Evolutionary conservation across 2,329 filamentous ascomycete species (phyloP).

Genomic region (Zymoseptoria pseudotritici): DNA sequence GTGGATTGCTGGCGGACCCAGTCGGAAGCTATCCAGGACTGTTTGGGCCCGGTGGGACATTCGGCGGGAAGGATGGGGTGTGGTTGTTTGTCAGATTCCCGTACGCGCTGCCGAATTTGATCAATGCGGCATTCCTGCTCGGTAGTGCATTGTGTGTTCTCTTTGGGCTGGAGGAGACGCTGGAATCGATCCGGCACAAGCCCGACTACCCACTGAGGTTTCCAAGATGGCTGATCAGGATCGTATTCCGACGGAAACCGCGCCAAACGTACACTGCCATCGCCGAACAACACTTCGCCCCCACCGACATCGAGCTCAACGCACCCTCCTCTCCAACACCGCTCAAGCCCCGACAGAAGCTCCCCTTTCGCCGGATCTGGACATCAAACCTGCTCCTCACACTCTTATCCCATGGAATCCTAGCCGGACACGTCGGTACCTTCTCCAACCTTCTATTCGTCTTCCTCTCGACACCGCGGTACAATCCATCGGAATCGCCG

Average conservation of each 20-base stretch:
- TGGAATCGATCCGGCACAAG: conserved; percentile 34
- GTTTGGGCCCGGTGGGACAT: conserved; percentile 52
- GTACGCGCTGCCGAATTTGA: conserved; percentile 61
- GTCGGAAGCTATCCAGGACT: conserved; percentile 52
- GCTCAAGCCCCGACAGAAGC: conserved; percentile 23
- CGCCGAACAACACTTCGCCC: conserved; percentile 19
- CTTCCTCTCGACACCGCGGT: conserved; percentile 42
- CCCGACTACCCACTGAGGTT: conserved; percentile 36
- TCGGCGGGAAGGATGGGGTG: conserved; percentile 52
- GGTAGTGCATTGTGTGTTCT: conserved; percentile 49
- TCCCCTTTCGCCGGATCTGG: conserved; percentile 42
- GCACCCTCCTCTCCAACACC: neutral
- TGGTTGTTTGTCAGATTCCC: conserved; percentile 59
- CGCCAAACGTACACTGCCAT: conserved; percentile 22
- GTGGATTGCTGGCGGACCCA: conserved; percentile 62
- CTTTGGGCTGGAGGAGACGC: conserved; percentile 58
- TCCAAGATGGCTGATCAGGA: conserved; percentile 32
- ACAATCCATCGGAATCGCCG: conserved; percentile 22
- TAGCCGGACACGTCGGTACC: conserved; percentile 43
- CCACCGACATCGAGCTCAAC: conserved; percentile 18
- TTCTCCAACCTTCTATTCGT: conserved; percentile 46
- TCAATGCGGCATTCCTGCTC: conserved; percentile 56
- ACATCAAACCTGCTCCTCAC: conserved; percentile 40
- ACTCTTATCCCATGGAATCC: conserved; percentile 37
- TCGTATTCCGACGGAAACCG: conserved; percentile 24